Evolutionary conservation across 208 protist genomes (phyloP), one percentile per base, ranked within the genome.

Genomic region (Leishmania amazonensis): DNA sequence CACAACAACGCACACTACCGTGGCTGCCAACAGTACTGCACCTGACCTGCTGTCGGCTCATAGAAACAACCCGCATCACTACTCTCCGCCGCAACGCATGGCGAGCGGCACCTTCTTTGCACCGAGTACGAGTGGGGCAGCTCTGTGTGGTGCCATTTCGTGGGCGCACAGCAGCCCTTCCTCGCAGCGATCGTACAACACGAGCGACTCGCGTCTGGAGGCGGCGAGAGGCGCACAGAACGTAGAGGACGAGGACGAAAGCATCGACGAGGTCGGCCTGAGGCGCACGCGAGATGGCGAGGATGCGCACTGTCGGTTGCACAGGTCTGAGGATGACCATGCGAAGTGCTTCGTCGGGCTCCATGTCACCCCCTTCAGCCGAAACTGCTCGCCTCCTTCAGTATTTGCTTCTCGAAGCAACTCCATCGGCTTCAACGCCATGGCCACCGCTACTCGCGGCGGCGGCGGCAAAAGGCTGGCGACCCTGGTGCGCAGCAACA

Each of bases 1-100:
- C 76, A 77, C 81, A 45, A 53, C 76, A 40, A 79, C 49, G 54
- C 75, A 54, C 68, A 60, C 67, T 15, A 64, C 81, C 3, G 7
- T 47, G n/a, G 45, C 57, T 19, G 76, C 68, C 42, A 71, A 70
- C 15, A 64, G 40, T 54, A 45, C 75, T 35, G 47, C 19, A 2
- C 49, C 74, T 60, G 31, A 2, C 15, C 40, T 73, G 68, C 54
- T 77, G 53, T 40, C 9, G 21, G 57, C 81, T 13, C 64, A 62
- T 78, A 28, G 3, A 19, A 21, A 49, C 40, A 28, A 49, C 42
- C 38, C 4, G 42, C 40, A 28, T 8, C 4, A 47, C 38, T 49
- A 47, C 68, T 11, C 42, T 51, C 68, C 7, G 28, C 21, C 11
- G 42, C 24, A 47, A 13, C 15, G 19, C 72, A 60, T 28, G 24